Evolutionary conservation across 208 protist genomes (phyloP), one percentile per base, ranked within the genome.

Genomic region (Acanthamoeba triangularis): DNA sequence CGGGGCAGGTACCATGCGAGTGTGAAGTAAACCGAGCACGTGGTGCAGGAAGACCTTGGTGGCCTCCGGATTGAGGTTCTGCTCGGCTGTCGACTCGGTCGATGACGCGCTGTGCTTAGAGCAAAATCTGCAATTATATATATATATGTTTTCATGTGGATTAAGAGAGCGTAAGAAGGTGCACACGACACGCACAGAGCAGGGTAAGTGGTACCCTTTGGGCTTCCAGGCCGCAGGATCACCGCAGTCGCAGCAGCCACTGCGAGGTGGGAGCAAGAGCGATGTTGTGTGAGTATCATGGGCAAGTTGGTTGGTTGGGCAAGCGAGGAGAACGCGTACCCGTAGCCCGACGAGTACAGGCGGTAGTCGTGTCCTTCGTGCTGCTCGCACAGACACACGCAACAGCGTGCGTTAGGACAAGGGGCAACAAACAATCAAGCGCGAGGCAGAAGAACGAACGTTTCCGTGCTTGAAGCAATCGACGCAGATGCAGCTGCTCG

Each of bases 391-490:
- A 23, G 52, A 80, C 33, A 41, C 33, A 80, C 13, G 30, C 41
- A n/a, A 11, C 13, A 41, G 18, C 14, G 67, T 76, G 72, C 37
- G 69, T 78, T 78, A 78, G 37, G 6, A 18, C 0, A 30, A 25
- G 25, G n/a, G 18, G 33, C 69, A 47, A 6, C 13, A 41, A 23
- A 2, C 67, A 74, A 74, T 14, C 61, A 67, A 25, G 30, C 20
- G 14, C n/a, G 30, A 82, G 72, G 37, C 37, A 41, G 67, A 76
- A 33, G 69, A 35, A 91, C 87, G 35, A 33, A 93, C 87, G 59
- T 93, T n/a, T 13, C 87, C 87, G 37, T 93, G 54, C 87, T 93
- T 67, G 63, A 93, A 93, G 87, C 87, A 93, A 59, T 93, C 87
- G 23, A 93, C 87, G 61, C 87, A 93, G 13, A 93, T 76, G 61